Evolutionary conservation across 371 early-diverging fungal species (phyloP).

Genomic region (Polyrhizophydium stewartii): DNA sequence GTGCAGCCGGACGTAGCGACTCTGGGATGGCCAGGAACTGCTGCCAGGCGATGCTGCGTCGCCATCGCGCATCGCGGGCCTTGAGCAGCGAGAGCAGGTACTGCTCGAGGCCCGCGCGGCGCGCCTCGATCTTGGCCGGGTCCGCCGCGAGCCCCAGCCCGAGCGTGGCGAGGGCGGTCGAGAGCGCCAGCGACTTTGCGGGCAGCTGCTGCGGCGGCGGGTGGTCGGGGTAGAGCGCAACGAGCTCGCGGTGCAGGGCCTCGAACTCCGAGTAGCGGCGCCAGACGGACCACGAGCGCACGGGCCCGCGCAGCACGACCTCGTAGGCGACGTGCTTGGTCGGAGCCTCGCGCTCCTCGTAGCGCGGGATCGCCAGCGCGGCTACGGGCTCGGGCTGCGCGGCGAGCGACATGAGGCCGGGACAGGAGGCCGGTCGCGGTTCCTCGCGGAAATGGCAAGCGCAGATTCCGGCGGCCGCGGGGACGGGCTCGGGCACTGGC

Average conservation of each 20-base stretch:
- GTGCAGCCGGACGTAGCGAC: background rate
- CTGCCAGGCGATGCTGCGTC: constrained; percentile 64
- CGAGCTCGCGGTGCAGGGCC: constrained; percentile 51
- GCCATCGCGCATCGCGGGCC: constrained; percentile 72
- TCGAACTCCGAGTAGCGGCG: constrained; percentile 84
- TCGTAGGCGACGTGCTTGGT: constrained; percentile 20
- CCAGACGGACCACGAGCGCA: constrained; percentile 85
- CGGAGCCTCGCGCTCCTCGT: constrained; percentile 15
- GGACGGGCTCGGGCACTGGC: too few relatives aligned
- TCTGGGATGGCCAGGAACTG: constrained; percentile 70
- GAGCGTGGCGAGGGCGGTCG: constrained; percentile 38
- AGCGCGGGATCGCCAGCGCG: constrained; percentile 4
- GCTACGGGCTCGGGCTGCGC: constrained; percentile 6
- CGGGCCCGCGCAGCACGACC: constrained; percentile 35
- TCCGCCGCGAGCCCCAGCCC: constrained; percentile 23
- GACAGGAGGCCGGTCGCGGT: too few relatives aligned
- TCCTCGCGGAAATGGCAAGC: too few relatives aligned
- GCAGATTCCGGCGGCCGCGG: too few relatives aligned
- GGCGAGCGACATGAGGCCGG: background rate
- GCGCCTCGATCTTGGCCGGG: constrained; percentile 68
- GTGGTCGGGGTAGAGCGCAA: constrained; percentile 41
- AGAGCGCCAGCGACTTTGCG: constrained; percentile 61
- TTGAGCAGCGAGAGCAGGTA: constrained; percentile 74
- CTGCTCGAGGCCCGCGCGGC: constrained; percentile 71
- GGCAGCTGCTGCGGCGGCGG: constrained; percentile 57